Evolutionary conservation across 2,329 filamentous ascomycete species (phyloP), one percentile per base, ranked within the genome.

Genomic region (Metarhizium rileyi): DNA sequence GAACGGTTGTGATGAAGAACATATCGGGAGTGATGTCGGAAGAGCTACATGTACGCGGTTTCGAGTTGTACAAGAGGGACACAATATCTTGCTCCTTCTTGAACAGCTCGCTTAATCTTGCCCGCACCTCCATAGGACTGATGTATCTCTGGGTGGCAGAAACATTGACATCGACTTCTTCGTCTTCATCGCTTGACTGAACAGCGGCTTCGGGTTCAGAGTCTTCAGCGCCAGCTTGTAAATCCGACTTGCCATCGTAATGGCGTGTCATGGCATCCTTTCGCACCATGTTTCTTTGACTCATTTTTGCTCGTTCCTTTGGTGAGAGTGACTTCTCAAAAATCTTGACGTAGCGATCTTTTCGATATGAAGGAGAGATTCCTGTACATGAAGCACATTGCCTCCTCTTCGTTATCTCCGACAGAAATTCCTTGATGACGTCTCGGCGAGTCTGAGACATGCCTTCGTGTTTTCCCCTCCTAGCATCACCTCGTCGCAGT

Each of bases 341-440:
- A 48, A 98, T 90, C 67, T 97, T 98, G 62, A 90, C 86, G 60
- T 83, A 93, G 41, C 86, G 79, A 61, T 98, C 91, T 65, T 95
- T 96, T 58, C 91, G 83, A 67, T 88, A 97, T 2, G 75, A 74
- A 10, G 90, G 90, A 14, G 86, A 90, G 53, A 93, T 80, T 26
- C 86, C 86, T 46, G 72, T 70, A 57, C 80, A 84, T 49, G 70
- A 75, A 43, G 72, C 73, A 68, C 93, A 98, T 60, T 78, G 79
- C 59, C 83, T 85, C 44, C 77, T 75, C 57, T 77, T 79, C 44
- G 78, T 79, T 49, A 96, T 84, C 26, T 83, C 79, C 48, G 78
- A 78, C 52, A 95, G 75, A 57, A 98, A 95, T 16, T 88, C 83
- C 63, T 90, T 88, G 57, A 96, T 78, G 42, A 95, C 72, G 38